Conservation (phyloP, 2,329 filamentous ascomycete species). For the Sphaerulina musiva region DNA sequence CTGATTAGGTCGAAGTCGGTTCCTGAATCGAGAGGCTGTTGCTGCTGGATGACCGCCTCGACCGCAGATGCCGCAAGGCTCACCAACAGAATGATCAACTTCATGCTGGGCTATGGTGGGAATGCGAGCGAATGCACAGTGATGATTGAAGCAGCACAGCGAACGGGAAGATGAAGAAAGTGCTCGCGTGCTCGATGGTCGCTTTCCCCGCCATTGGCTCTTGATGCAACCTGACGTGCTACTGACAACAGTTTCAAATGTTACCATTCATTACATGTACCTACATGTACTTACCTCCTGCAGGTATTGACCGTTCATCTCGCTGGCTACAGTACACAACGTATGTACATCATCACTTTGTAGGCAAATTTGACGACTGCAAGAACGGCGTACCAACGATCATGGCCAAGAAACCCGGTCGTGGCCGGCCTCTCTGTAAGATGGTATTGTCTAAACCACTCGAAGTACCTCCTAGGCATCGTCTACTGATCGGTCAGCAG, state of each 20-base stretch:
- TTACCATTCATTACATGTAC: background rate
- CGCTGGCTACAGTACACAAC: too few species aligned
- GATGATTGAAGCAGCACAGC: background rate
- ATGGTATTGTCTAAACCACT: too few species aligned
- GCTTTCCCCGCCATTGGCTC: conserved; percentile 15
- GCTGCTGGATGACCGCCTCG: background rate
- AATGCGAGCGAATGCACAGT: background rate
- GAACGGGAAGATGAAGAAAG: conserved; percentile 7
- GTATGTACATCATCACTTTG: too few species aligned
- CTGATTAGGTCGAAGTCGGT: conserved; percentile 17
- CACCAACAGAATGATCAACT: background rate
- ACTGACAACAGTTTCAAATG: conserved; percentile 4
- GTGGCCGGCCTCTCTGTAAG: too few species aligned
- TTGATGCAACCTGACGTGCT: conserved; percentile 10
- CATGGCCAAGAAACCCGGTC: too few species aligned
- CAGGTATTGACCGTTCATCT: too few species aligned
- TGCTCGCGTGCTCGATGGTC: conserved; percentile 14
- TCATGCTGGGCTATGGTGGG: background rate
- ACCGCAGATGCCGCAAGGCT: background rate
- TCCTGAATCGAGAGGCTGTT: conserved; percentile 6
- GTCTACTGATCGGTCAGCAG: too few species aligned
- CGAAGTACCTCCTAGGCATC: too few species aligned
- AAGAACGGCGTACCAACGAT: too few species aligned
- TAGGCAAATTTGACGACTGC: too few species aligned
- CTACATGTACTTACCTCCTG: too few species aligned